Evolutionary conservation across 2,329 filamentous ascomycete genomes (phyloP), one percentile per base, ranked within the genome.

Genomic region (Cordyceps fumosorosea): DNA sequence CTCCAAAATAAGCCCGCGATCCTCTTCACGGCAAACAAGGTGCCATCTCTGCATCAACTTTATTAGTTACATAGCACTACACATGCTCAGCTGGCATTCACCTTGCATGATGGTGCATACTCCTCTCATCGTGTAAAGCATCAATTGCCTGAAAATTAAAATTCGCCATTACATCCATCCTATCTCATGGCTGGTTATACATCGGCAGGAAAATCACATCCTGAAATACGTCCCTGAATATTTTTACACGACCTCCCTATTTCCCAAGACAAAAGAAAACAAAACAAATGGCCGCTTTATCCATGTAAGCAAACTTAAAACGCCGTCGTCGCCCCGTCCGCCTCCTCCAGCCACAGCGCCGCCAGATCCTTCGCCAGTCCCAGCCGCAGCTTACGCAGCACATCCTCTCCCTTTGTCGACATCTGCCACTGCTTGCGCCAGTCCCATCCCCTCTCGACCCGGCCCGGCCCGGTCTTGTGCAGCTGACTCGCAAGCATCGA

Each of bases 381-480:
- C 57, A 91, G 73, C 66, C 93, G 83, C 74, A 96, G 72, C 66
- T 88, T 82, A 66, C 81, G 81, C 63, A 96, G 75, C n/a, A 97
- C 79, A 65, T 93, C 89, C 54, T 81, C 80, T 0, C 86, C 89
- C 65, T 77, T 85, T 20, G 82, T 84, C 12, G 79, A 80, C 34
- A 83, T 70, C 85, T 78, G 87, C 89, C 96, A 78, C 87, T 89
- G 90, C 73, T 77, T 78, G 67, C 90, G 79, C 91, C 89, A 93
- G 74, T 93, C 88, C 89, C 89, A 92, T 14, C 85, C 85, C 59
- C 89, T 78, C 66, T 84, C 80, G 7, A 79, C 74, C 60, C 81
- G 75, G n/a, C 75, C 76, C 7, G 82, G 84, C 22, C 79, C 78
- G n/a, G 78, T 75, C 67, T 83, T 84, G 70, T 82, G 84, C 68